Evolutionary conservation across 768 basidiomycete genomes (phyloP).

Genomic region (Auricularia sp.): DNA sequence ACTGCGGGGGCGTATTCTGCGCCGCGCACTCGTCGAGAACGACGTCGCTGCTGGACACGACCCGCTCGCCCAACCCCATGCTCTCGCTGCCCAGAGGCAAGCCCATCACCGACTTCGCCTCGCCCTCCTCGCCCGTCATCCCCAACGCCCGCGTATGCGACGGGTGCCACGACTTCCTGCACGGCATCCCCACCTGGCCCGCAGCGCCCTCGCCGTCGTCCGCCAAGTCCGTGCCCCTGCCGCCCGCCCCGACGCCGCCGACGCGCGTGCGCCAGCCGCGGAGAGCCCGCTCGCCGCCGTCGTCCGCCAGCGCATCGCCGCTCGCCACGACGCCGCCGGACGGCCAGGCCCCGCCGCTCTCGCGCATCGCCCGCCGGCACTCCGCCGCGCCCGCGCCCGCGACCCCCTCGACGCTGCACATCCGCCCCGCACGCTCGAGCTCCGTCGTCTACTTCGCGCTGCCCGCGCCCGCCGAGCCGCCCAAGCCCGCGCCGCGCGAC

Average conservation of each 20-base stretch:
- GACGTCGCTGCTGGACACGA: conserved; percentile 63
- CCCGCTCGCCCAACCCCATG: conserved; percentile 53
- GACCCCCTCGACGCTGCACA: neutral
- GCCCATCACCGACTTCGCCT: conserved; percentile 47
- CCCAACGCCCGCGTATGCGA: conserved; percentile 56
- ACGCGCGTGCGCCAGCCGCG: conserved; percentile 16
- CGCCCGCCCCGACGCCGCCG: conserved; percentile 26
- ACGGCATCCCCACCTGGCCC: conserved; percentile 32
- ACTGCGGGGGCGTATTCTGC: conserved; percentile 76
- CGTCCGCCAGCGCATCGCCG: conserved; percentile 25
- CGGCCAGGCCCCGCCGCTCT: conserved; percentile 13
- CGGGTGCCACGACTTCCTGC: conserved; percentile 66
- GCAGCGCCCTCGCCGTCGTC: neutral
- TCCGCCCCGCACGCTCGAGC: neutral
- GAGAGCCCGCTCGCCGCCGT: conserved; percentile 26
- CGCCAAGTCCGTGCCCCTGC: conserved; percentile 29
- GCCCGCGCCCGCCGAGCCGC: neutral
- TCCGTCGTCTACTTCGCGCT: neutral
- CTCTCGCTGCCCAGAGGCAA: conserved; percentile 48
- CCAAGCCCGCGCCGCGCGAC: neutral
- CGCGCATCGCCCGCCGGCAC: neutral
- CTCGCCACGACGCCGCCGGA: conserved; percentile 17
- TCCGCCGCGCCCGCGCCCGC: neutral
- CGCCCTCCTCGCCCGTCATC: conserved; percentile 48
- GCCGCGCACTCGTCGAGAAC: conserved; percentile 44